These are phyloP conservation scores for Malassezia japonica DNA, from an alignment of 1,284 basidiomycete species.

Conservation along the genomic window DNA sequence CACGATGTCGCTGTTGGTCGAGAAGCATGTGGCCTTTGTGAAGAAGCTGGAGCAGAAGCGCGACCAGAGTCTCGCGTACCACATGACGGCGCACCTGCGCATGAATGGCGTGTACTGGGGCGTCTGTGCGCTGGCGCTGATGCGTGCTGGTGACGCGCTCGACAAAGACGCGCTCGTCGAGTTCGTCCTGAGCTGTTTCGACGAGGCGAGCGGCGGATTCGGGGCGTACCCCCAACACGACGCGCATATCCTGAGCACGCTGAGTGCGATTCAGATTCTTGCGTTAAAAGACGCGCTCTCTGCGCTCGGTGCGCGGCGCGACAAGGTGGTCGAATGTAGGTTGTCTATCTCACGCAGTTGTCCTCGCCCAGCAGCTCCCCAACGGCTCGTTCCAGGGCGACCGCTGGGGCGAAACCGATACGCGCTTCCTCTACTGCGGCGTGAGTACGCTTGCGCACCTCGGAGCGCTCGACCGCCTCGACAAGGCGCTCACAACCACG, in stretches of 20 bases:
- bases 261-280: constrained; percentile 86
- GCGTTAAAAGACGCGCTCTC: constrained; percentile 73
- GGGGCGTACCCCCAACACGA: constrained; percentile 88
- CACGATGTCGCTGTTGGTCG: constrained; percentile 8
- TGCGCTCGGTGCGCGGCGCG: constrained; percentile 50
- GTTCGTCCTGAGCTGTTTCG: constrained; percentile 87
- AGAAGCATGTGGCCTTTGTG: constrained; percentile 16
- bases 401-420: constrained; percentile 77
- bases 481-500: constrained; percentile 56
- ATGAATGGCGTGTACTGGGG: constrained; percentile 98
- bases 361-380: constrained; percentile 62
- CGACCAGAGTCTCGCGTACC: constrained; percentile 56
- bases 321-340: constrained; percentile 67
- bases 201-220: constrained; percentile 62
- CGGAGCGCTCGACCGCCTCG: constrained; percentile 53
- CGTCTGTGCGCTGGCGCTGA: constrained; percentile 70
- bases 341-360: constrained; percentile 34
- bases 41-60: constrained; percentile 17
- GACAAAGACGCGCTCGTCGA: constrained; percentile 71
- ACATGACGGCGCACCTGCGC: constrained; percentile 83
- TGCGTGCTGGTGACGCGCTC: constrained; percentile 68
- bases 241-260: constrained; percentile 73
- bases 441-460: constrained; percentile 72
- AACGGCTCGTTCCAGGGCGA: constrained; percentile 83
- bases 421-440: constrained; percentile 80